These are phyloP conservation scores for Candida neerlandica DNA, from an alignment of 1,139 yeast species.

Conservation along the genomic window DNA sequence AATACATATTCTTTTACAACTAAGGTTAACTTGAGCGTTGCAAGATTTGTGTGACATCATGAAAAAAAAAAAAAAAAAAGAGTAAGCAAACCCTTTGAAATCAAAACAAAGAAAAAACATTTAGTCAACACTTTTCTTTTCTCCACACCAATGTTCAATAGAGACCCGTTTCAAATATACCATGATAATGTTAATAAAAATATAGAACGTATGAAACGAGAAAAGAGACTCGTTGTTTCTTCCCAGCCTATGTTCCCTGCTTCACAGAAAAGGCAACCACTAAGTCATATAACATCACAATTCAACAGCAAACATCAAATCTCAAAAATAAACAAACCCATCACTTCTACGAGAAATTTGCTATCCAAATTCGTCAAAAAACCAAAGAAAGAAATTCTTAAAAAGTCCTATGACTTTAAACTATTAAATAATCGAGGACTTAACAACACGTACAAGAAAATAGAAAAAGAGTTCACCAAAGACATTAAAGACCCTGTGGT, in stretches of 20 bases:
- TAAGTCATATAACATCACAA: background rate
- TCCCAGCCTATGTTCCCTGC: background rate
- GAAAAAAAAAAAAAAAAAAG: conserved; percentile 6
- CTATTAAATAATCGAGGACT: conserved; percentile 11
- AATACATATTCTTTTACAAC: too few relatives aligned
- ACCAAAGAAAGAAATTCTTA: conserved; percentile 4
- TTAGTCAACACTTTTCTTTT: background rate
- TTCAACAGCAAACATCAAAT: conserved; percentile 1
- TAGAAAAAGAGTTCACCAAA: conserved; percentile 9
- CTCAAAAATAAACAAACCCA: conserved; percentile 2
- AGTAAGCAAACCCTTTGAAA: background rate
- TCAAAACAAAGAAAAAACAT: conserved; percentile 1
- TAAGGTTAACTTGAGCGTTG: background rate
- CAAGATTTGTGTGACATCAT: background rate
- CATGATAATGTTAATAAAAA: conserved; percentile 10
- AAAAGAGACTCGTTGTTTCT: conserved; percentile 4
- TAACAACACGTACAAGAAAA: conserved; percentile 6
- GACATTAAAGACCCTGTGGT: conserved; percentile 7
- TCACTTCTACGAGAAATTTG: conserved; percentile 4
- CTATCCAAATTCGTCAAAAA: conserved; percentile 6
- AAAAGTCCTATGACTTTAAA: conserved; percentile 7
- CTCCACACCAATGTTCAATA: conserved; percentile 4
- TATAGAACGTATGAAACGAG: conserved; percentile 10
- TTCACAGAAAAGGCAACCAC: conserved; percentile 3
- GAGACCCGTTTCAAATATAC: conserved; percentile 12